These are phyloP conservation scores for Tetrahymena malaccensis DNA, from an alignment of 73 alveolate genomes.

Conservation along the genomic window DNA sequence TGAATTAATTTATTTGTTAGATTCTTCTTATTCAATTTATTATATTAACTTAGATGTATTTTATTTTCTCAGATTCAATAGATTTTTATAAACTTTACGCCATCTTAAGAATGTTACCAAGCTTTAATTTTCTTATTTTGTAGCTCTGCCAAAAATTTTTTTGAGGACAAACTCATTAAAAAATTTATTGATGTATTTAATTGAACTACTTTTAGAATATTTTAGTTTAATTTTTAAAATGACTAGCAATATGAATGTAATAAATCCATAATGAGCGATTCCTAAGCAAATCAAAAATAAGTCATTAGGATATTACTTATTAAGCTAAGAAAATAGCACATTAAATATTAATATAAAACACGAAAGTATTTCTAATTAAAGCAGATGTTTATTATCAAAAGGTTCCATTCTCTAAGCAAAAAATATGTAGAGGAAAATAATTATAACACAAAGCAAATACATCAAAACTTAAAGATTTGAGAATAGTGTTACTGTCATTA, in stretches of 20 bases:
- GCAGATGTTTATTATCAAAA: background rate
- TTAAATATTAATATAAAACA: background rate
- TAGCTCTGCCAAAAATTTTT: background rate
- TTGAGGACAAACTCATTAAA: no score
- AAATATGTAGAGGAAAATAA: no score
- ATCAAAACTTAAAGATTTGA: background rate
- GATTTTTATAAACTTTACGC: background rate
- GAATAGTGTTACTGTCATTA: background rate
- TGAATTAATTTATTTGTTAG: background rate
- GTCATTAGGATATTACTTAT: background rate
- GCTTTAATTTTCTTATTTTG: no score
- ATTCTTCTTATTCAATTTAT: background rate
- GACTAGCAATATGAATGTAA: background rate
- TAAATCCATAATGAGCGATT: background rate
- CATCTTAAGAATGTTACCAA: background rate
- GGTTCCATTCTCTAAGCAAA: background rate
- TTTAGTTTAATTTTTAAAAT: no score
- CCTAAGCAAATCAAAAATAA: background rate
- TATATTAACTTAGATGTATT: no score
- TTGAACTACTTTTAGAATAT: background rate
- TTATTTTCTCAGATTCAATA: background rate
- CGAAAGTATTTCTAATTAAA: background rate
- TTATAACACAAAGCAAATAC: background rate
- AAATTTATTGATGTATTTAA: no score
- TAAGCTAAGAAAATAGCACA: background rate